Evolutionary conservation across 1,284 basidiomycete genomes (phyloP).

Genomic region (Trichosporon inkin): DNA sequence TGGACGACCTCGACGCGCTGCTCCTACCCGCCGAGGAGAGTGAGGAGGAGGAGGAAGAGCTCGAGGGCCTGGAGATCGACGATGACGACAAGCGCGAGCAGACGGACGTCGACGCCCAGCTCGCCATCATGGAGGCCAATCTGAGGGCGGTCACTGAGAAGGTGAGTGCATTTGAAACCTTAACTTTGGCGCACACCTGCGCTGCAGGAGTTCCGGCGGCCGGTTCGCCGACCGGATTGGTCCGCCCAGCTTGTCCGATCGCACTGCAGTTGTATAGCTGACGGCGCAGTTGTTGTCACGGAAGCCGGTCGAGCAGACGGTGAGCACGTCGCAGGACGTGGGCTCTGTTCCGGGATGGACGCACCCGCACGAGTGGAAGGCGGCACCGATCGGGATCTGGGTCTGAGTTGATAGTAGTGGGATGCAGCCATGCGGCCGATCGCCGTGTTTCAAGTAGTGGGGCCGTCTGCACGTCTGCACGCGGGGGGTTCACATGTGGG

Average conservation of each 20-base stretch:
- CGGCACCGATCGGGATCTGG: constrained; percentile 23
- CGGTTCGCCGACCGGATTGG: no score
- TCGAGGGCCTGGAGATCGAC: constrained; percentile 20
- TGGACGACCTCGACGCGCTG: constrained; percentile 11
- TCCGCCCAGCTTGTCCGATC: no score
- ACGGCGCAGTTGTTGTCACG: no score
- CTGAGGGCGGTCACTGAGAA: constrained; percentile 12
- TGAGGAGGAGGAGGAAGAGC: constrained; percentile 12
- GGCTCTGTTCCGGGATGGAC: constrained; percentile 13
- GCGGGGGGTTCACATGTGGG: no score
- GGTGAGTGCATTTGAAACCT: constrained; percentile 5
- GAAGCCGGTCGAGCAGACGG: not conserved
- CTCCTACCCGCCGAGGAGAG: constrained; percentile 5
- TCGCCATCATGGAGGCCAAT: constrained; percentile 20
- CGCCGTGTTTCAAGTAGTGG: not conserved
- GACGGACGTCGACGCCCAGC: constrained; percentile 14
- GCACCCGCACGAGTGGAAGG: constrained; percentile 13
- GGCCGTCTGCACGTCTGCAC: no score
- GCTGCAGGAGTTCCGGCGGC: not conserved
- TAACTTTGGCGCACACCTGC: not conserved
- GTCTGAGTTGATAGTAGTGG: constrained; percentile 1
- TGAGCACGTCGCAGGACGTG: not conserved
- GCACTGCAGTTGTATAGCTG: no score
- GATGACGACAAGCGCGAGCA: constrained; percentile 2
- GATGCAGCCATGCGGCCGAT: not conserved